Base-by-base conservation (phyloP, 2,329 filamentous ascomycete species). In the Epichloe amarillans region DNA sequence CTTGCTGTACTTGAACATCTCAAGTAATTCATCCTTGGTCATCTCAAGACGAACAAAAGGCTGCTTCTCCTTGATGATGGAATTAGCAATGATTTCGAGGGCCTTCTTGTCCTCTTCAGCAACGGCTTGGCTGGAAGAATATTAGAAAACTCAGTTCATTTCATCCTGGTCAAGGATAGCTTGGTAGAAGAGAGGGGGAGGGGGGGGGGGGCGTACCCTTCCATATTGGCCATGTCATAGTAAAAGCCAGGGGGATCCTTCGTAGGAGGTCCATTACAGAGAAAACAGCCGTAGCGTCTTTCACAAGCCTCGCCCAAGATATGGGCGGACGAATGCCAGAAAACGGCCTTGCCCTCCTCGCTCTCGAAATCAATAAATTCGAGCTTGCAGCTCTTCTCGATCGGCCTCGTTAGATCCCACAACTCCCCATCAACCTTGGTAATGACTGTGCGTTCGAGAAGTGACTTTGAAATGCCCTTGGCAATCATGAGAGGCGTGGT, bases 291-390 rank as follows among this genome's bases (percentile, higher is more conserved):
- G 64, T 89, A 98, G 61, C 89, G 80, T 63, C 86, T 80, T 70
- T 98, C 93, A 47, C 85, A 86, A 53, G 90, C 90, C 70, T 97
- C 93, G 59, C 93, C 93, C n/a, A 98, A 80, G 57, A 95, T 84
- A 67, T 98, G 93, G 43, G 93, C 93, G 61, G 85, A 91, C 19
- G 88, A 95, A 69, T 97, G 93, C 91, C 91, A 98, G 72, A 96
- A 98, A 51, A 97, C 91, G 66, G 88, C 88, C 72, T 93, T 90
- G 61, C 88, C 67, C 58, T 69, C 67, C 15, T 62, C 60, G 49
- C 69, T 59, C 36, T 88, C 83, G 60, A 97, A 98, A 56, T 86
- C 83, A 56, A 97, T 76, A 50, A 96, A 76, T 62, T 90, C 85
- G 30, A 98, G 77, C 59, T 80, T 85, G 72, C 88, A 93, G 72